These are phyloP conservation scores for Sambucus nigra DNA, from an alignment of 129 eudicot genomes.

Conservation along the genomic window DNA sequence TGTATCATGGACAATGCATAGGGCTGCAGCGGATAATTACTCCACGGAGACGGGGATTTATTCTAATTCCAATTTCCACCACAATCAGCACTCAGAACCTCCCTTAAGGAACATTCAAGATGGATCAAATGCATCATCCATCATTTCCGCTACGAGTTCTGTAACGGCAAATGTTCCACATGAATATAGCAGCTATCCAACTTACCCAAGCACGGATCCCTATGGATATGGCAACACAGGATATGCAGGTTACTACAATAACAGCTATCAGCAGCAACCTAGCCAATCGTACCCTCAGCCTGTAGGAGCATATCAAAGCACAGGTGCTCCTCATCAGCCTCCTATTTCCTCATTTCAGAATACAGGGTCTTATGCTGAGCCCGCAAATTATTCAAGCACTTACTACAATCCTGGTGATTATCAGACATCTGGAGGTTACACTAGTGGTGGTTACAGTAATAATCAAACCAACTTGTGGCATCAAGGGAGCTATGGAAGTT, in stretches of 20 bases:
- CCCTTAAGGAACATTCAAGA: conserved; percentile 30
- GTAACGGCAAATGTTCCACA: conserved; percentile 42
- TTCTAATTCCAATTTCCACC: conserved; percentile 34
- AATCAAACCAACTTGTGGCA: conserved; percentile 70
- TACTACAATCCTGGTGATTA: conserved; percentile 99
- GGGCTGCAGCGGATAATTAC: conserved; percentile 21
- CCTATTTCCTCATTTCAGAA: conserved; percentile 96
- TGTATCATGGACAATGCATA: conserved; percentile 44
- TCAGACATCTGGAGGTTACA: conserved; percentile 87
- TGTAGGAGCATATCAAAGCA: conserved; percentile 77
- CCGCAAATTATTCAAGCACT: conserved; percentile 97
- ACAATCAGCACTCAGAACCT: conserved; percentile 45
- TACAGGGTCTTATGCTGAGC: conserved; percentile 96
- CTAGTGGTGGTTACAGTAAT: conserved; percentile 41
- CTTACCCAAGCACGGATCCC: conserved; percentile 59
- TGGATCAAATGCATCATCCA: conserved; percentile 33
- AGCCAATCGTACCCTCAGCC: conserved; percentile 50
- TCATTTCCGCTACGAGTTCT: conserved; percentile 39
- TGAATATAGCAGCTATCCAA: conserved; percentile 48
- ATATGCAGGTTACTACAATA: conserved; percentile 63
- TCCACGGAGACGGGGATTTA: conserved; percentile 38
- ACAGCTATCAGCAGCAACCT: conserved; percentile 63
- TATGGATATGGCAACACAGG: conserved; percentile 65
- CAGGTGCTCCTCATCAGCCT: conserved; percentile 99
- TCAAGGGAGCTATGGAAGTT: conserved; percentile 68